Base-by-base conservation (phyloP, 1,284 basidiomycete species). In the Kwoniella shivajii region DNA sequence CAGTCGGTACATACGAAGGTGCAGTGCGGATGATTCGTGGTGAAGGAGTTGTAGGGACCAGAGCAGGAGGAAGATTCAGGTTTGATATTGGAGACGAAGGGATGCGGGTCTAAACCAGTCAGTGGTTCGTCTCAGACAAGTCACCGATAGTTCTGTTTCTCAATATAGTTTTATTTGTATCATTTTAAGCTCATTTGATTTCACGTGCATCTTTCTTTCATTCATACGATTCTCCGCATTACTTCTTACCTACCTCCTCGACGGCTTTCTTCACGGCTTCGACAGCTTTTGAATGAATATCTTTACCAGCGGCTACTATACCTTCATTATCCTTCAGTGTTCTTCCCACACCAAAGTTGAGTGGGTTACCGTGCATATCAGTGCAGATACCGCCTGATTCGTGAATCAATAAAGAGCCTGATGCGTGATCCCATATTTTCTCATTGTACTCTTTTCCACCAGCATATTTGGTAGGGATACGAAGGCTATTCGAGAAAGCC, bases 401-500 rank as follows among this genome's bases (percentile, higher is more conserved):
- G 59, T 87, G 84, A 6, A 98, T 85, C 9, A 99, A 82, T 7
- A 99, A 74, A 0, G 84, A 82, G 0, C 95, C 96, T 0, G 91
- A 84, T 0, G 95, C 94, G 72, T 98, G 96, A 74, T 99, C 96
- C 92, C 91, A 96, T 41, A 96, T 93, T 79, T 94, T 95, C 76
- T 95, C 92, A 60, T 81, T 75, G 74, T 94, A 95, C 13, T 85
- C 85, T 16, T 86, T 84, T 14, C 88, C 86, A 6, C 81, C 77
- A 52, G 69, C 74, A 65, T 78, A 79, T 57, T 77, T 78, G 6
- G 88, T 89, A 0, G 96, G 96, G 80, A 97, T 89, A 26, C 95
- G 84, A 50, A 99, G 81, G 78, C 73, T 74, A 30, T 14, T 3
- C n/a, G 27, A 13, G 26, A 31, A 24, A 20, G 34, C 22, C 37